phyloP scores from a whole-genome alignment of 1,284 basidiomycete species.

The Spongiforma sp. region DNA sequence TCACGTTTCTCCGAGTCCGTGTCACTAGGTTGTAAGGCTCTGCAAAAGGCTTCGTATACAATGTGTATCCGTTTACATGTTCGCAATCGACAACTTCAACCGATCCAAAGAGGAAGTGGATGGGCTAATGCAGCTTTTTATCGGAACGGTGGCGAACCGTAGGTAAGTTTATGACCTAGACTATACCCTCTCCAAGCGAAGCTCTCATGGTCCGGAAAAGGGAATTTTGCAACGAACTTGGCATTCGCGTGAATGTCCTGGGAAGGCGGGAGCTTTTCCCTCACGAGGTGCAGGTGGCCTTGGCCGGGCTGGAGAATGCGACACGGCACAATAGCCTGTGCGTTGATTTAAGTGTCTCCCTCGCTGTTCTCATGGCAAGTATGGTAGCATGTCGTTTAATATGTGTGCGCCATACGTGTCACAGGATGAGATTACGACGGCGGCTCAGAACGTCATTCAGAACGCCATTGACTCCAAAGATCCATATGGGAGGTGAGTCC shows the following conservation, averaged over 20 bases:
- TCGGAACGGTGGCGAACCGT: background rate
- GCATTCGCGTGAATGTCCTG: conserved; percentile 86
- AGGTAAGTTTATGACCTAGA: conserved; percentile 63
- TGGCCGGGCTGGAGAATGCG: conserved; percentile 78
- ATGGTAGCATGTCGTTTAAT: conserved; percentile 83
- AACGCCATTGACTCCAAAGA: conserved; percentile 49
- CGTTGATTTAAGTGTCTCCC: background rate
- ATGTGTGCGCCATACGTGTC: conserved; percentile 96
- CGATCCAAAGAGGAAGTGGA: conserved; percentile 88
- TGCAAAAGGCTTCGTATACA: conserved; percentile 78
- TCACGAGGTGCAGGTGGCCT: conserved; percentile 70
- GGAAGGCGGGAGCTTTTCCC: conserved; percentile 85
- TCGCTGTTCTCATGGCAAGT: background rate
- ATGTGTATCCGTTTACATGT: conserved; percentile 94
- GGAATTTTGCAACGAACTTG: conserved; percentile 79
- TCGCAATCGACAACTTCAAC: conserved; percentile 98
- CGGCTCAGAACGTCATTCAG: conserved; percentile 66
- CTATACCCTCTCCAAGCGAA: background rate
- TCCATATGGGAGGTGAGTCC: conserved; percentile 38
- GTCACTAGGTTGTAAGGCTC: conserved; percentile 75
- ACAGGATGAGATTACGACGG: conserved; percentile 88
- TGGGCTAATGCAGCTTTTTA: conserved; percentile 80
- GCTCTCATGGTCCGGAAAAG: conserved; percentile 43
- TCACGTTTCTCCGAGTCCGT: background rate
- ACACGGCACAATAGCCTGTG: conserved; percentile 76